phyloP scores from a whole-genome alignment of 164 flowering plant genomes.

The Hamamelis virginiana region DNA sequence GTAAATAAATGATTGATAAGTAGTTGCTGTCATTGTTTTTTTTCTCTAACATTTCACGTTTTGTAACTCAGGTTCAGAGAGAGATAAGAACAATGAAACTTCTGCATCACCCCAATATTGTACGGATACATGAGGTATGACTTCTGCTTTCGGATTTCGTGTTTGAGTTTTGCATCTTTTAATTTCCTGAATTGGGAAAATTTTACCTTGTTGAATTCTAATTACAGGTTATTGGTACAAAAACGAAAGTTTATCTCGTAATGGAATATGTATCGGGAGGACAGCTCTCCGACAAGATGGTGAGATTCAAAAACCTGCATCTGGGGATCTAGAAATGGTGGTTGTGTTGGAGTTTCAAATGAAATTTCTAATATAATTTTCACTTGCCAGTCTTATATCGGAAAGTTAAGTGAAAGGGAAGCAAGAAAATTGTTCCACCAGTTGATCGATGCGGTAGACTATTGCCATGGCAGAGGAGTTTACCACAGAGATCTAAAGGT shows the following conservation, averaged over 20 bases:
- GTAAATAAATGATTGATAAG: neutral
- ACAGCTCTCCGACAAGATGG: constrained; percentile 67
- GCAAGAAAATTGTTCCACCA: constrained; percentile 87
- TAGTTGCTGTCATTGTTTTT: neutral
- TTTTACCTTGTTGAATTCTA: neutral
- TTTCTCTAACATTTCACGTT: neutral
- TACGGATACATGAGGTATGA: constrained; percentile 62
- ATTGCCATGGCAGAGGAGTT: constrained; percentile 83
- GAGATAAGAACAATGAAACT: constrained; percentile 83
- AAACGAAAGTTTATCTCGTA: constrained; percentile 64
- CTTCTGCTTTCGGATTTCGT: neutral
- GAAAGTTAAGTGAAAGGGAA: constrained; percentile 52
- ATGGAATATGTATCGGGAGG: constrained; percentile 80
- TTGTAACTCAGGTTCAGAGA: constrained; percentile 53
- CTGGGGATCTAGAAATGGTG: neutral
- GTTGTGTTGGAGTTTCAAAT: no score
- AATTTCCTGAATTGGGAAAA: no score
- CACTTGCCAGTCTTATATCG: constrained; percentile 43
- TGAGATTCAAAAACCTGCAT: constrained; percentile 20
- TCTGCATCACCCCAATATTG: constrained; percentile 73
- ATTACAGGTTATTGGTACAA: constrained; percentile 64
- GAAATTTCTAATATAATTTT: neutral
- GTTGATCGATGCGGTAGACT: constrained; percentile 77
- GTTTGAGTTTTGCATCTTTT: neutral
- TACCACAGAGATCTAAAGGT: constrained; percentile 95